Percentiles rank a stretch among this genome's conserved stretches.
phyloP scores from a whole-genome alignment of 2,329 filamentous ascomycete species.

The Neospermospora avenae region DNA sequence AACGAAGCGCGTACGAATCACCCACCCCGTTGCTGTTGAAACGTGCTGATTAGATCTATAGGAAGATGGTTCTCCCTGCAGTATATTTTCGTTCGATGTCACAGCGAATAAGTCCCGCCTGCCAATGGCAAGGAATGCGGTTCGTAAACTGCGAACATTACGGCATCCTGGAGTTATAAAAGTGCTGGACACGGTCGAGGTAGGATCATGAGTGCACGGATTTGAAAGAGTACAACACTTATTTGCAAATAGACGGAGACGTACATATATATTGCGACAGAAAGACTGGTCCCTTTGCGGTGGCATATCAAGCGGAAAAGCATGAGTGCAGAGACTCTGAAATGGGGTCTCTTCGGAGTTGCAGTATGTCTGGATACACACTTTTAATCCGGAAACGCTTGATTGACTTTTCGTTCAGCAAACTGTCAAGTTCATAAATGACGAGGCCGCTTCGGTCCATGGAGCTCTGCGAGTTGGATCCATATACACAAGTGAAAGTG shows the following conservation, averaged over 20 bases:
- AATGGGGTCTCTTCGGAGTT: slow-evolving; percentile 89
- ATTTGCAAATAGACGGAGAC: slow-evolving; percentile 67
- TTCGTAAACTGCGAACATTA: slow-evolving; percentile 89
- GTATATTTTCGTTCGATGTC: slow-evolving; percentile 95
- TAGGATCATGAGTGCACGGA: slow-evolving; percentile 39
- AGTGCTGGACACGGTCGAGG: slow-evolving; percentile 91
- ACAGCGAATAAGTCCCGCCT: slow-evolving; percentile 74
- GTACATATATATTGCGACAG: slow-evolving; percentile 94
- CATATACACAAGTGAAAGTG: slow-evolving; percentile 90
- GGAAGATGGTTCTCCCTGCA: slow-evolving; percentile 93
- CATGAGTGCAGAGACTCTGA: slow-evolving; percentile 85
- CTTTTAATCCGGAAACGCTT: not conserved
- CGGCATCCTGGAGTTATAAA: slow-evolving; percentile 93
- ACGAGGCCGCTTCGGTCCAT: slow-evolving; percentile 87
- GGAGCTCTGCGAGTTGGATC: slow-evolving; percentile 82
- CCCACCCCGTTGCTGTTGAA: not conserved
- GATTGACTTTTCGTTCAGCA: slow-evolving; percentile 49
- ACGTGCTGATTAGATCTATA: slow-evolving; percentile 39
- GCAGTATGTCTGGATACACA: slow-evolving; percentile 54
- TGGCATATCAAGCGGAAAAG: slow-evolving; percentile 91
- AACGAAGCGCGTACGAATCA: slow-evolving; percentile 67
- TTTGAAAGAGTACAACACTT: slow-evolving; percentile 22
- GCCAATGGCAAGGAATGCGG: slow-evolving; percentile 86
- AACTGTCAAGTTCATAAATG: slow-evolving; percentile 94
- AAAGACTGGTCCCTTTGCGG: slow-evolving; percentile 78